Evolutionary conservation across 129 eudicot genomes (phyloP).

Genomic region (Kitagawia praeruptora): DNA sequence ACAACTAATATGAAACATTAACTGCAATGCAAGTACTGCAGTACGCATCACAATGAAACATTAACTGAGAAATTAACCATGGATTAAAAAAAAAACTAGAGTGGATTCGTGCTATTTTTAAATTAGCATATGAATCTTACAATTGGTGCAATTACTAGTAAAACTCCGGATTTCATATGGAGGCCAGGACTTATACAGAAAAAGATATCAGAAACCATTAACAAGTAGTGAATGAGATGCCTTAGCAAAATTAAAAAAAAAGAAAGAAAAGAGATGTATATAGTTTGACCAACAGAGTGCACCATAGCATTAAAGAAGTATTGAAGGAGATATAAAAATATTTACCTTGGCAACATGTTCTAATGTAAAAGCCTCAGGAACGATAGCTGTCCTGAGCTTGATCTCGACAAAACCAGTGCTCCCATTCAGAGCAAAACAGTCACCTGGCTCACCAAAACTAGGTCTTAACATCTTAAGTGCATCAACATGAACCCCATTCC

Average conservation of each 20-base stretch:
- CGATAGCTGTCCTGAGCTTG: conserved; percentile 57
- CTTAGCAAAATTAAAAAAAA: no score
- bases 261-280: background rate
- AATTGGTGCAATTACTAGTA: no score
- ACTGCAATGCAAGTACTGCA: no score
- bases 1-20: background rate
- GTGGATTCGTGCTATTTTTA: background rate
- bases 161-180: no score
- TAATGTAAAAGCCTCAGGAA: conserved; percentile 86
- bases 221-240: background rate
- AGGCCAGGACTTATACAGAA: no score
- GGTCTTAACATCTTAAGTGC: conserved; percentile 74
- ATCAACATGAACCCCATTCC: conserved; percentile 26
- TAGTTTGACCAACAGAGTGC: background rate
- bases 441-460: conserved; percentile 94
- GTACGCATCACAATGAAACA: no score
- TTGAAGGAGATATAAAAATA: background rate
- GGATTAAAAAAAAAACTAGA: no score
- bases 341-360: conserved; percentile 89
- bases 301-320: background rate
- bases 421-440: conserved; percentile 79
- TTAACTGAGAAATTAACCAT: no score
- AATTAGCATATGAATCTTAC: no score
- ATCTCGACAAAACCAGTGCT: conserved; percentile 61
- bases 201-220: background rate